phyloP scores from a whole-genome alignment of 176 grass and related monocot genomes.

The Aegilops bicornis region DNA sequence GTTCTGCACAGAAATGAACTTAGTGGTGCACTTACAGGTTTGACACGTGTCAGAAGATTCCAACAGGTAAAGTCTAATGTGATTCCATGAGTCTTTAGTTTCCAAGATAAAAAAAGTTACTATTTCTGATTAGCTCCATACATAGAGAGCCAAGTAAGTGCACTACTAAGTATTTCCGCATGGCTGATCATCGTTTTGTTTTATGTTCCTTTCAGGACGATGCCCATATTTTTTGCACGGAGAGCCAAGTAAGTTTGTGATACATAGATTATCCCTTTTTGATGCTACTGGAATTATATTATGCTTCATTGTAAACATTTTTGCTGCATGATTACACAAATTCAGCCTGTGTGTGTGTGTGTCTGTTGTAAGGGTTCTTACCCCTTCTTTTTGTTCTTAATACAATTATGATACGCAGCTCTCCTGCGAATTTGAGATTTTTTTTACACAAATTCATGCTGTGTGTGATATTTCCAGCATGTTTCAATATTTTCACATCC shows the following conservation, averaged over 20 bases:
- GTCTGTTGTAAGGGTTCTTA: too few species aligned
- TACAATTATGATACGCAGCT: too few species aligned
- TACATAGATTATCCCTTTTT: not conserved
- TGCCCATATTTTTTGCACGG: slow-evolving; percentile 97
- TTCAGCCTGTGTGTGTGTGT: not conserved
- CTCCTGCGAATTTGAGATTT: too few species aligned
- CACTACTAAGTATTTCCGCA: too few species aligned
- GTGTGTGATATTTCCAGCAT: not conserved
- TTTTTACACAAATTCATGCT: not conserved
- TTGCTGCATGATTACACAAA: not conserved
- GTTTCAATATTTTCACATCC: not conserved
- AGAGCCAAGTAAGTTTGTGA: slow-evolving; percentile 76
- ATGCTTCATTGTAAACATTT: not conserved
- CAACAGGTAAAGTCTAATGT: slow-evolving; percentile 69
- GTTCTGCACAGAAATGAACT: slow-evolving; percentile 95
- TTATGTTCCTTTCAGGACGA: slow-evolving; percentile 64
- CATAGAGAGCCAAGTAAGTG: not conserved
- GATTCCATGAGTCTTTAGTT: slow-evolving; percentile 13
- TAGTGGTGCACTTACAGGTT: slow-evolving; percentile 95
- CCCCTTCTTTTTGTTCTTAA: too few species aligned
- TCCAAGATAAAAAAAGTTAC: not conserved
- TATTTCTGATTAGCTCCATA: not conserved
- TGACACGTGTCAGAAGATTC: slow-evolving; percentile 99
- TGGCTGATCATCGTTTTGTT: not conserved
- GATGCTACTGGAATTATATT: not conserved